Evolutionary conservation across 2,329 filamentous ascomycete species (phyloP).

Genomic region (Hypoxylon sp.): DNA sequence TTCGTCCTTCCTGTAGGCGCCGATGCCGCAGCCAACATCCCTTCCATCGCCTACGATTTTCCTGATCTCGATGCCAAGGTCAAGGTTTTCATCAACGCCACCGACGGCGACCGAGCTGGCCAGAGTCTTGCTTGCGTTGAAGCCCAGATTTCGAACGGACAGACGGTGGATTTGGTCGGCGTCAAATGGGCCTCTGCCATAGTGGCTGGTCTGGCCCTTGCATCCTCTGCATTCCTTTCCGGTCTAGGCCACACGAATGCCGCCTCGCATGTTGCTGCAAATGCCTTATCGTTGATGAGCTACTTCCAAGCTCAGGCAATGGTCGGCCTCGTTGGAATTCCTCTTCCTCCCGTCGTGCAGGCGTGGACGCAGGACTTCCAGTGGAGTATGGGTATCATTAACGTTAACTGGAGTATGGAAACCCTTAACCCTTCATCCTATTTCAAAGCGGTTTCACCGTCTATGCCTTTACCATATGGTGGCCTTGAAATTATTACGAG

Average conservation of each 20-base stretch:
- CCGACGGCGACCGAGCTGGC: constrained; percentile 62
- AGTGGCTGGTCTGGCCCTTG: constrained; percentile 84
- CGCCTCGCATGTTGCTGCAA: constrained; percentile 92
- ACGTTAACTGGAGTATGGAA: constrained; percentile 72
- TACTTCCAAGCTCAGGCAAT: constrained; percentile 97
- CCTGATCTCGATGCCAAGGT: constrained; percentile 92
- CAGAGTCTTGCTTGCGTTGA: constrained; percentile 85
- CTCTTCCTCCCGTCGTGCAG: constrained; percentile 86
- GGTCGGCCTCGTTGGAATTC: constrained; percentile 84
- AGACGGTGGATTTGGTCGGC: constrained; percentile 88
- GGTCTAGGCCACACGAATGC: constrained; percentile 94
- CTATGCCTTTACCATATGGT: background rate
- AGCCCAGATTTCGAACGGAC: constrained; percentile 87
- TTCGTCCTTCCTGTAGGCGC: constrained; percentile 73
- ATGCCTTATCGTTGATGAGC: constrained; percentile 91
- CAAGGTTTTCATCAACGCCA: constrained; percentile 82
- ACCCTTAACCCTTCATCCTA: background rate
- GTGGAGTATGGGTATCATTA: constrained; percentile 97
- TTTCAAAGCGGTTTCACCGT: background rate
- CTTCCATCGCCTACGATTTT: constrained; percentile 87
- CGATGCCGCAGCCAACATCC: constrained; percentile 73
- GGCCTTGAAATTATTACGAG: background rate
- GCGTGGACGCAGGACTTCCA: constrained; percentile 98
- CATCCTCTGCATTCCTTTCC: constrained; percentile 88
- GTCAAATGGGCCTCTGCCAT: constrained; percentile 92